Conservation (phyloP, 2,329 filamentous ascomycete genomes). For the Aaosphaeria arxii region DNA sequence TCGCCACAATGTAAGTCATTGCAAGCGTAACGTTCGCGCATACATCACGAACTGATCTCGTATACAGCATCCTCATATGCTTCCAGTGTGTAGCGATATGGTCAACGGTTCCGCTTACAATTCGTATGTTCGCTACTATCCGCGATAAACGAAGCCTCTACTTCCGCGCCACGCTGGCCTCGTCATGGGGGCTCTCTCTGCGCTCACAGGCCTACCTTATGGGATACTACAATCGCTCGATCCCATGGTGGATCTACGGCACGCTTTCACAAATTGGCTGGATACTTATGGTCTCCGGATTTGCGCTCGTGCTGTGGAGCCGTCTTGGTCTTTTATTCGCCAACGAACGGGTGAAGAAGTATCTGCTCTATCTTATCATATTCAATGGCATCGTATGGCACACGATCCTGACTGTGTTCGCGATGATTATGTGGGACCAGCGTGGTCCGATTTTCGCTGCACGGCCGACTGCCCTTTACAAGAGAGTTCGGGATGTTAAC, state of each 20-base stretch:
- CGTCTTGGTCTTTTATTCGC: conserved; percentile 55
- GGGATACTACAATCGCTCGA: background rate
- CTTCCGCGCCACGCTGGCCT: background rate
- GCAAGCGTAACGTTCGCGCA: too few relatives aligned
- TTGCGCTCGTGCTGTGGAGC: conserved; percentile 59
- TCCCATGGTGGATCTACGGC: background rate
- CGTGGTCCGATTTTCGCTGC: background rate
- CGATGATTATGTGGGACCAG: background rate
- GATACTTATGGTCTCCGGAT: conserved; percentile 58
- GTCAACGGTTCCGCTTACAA: background rate
- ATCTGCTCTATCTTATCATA: conserved; percentile 55
- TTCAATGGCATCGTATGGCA: conserved; percentile 50
- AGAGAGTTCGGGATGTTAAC: background rate
- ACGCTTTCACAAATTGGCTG: conserved; percentile 27
- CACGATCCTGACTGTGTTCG: conserved; percentile 41
- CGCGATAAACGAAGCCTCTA: background rate
- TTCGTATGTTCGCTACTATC: background rate
- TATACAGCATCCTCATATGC: too few relatives aligned
- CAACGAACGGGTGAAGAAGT: background rate
- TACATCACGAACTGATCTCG: too few relatives aligned
- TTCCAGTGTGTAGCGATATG: background rate
- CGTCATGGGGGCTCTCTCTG: background rate
- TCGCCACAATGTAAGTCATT: too few relatives aligned
- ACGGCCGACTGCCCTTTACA: background rate
- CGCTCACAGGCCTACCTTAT: background rate